Conservation (phyloP, 2,329 filamentous ascomycete genomes). For the Sporothrix variecibatus region DNA sequence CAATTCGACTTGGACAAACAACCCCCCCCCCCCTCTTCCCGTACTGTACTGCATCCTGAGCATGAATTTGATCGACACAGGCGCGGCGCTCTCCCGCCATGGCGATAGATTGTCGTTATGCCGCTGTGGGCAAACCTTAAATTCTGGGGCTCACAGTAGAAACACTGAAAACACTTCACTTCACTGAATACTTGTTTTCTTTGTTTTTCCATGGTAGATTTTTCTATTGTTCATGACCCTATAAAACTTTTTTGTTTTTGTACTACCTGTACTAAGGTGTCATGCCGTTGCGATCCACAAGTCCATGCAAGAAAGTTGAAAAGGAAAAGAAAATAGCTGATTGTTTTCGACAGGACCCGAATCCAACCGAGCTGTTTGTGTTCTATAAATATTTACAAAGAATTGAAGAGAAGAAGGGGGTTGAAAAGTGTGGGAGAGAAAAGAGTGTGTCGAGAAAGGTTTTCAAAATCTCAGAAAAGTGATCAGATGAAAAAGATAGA, state of each 20-base stretch:
- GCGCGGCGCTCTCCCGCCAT: not conserved
- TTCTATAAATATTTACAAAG: constrained; percentile 20
- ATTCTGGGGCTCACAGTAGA: not conserved
- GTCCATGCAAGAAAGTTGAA: constrained; percentile 9
- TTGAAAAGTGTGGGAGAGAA: not conserved
- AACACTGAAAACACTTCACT: not conserved
- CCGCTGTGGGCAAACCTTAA: not conserved
- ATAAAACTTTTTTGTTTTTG: not conserved
- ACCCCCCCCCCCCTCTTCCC: too few species aligned
- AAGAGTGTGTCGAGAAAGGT: constrained; percentile 18
- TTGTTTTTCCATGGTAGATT: not conserved
- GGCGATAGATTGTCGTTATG: not conserved
- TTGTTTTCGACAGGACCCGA: not conserved
- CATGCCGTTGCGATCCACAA: not conserved
- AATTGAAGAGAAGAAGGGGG: constrained; percentile 14
- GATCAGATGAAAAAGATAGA: constrained; percentile 11
- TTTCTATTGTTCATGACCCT: constrained; percentile 18
- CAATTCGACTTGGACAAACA: not conserved
- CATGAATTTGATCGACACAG: not conserved
- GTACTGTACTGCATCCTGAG: not conserved
- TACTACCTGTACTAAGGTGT: not conserved
- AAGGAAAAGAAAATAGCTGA: constrained; percentile 13
- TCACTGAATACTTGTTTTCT: not conserved
- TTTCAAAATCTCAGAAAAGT: constrained; percentile 7
- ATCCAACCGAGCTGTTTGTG: not conserved